Evolutionary conservation across 768 basidiomycete species (phyloP).

Genomic region (Ephemerocybe angulata): DNA sequence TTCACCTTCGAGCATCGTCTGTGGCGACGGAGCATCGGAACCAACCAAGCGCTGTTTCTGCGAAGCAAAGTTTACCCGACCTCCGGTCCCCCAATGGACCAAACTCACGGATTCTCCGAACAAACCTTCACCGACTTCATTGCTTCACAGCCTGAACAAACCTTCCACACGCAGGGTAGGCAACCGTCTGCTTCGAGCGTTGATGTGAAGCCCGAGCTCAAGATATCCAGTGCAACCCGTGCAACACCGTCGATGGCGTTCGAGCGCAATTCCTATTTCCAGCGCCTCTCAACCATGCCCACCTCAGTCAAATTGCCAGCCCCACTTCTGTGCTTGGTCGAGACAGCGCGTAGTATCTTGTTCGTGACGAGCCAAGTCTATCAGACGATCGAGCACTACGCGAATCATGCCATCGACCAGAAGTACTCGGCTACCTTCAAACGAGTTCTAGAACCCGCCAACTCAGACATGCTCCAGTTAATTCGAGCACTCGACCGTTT

Average conservation of each 20-base stretch:
- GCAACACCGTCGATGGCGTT: constrained; percentile 58
- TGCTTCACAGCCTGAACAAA: constrained; percentile 1
- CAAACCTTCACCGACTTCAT: constrained; percentile 1
- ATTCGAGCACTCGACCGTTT: constrained; percentile 90
- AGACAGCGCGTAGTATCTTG: constrained; percentile 88
- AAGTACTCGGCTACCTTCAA: constrained; percentile 74
- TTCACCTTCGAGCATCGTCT: constrained; percentile 45
- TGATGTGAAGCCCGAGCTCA: neutral
- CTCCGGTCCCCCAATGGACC: constrained; percentile 40
- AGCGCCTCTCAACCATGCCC: constrained; percentile 79
- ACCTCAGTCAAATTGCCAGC: constrained; percentile 65
- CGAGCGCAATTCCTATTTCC: constrained; percentile 91
- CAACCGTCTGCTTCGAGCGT: neutral
- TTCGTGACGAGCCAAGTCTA: constrained; percentile 92
- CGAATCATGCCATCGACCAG: constrained; percentile 77
- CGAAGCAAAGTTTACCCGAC: constrained; percentile 88
- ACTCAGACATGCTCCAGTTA: constrained; percentile 72
- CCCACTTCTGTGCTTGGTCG: constrained; percentile 66
- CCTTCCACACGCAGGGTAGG: neutral
- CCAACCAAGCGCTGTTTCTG: constrained; percentile 25
- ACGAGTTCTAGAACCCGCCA: constrained; percentile 85
- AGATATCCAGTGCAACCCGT: neutral
- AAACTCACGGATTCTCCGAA: neutral
- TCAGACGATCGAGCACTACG: constrained; percentile 84
- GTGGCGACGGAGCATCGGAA: constrained; percentile 31